Evolutionary conservation across 345 rosid genomes (phyloP), one percentile per base, ranked within the genome.

Genomic region (Lepidium sativum): DNA sequence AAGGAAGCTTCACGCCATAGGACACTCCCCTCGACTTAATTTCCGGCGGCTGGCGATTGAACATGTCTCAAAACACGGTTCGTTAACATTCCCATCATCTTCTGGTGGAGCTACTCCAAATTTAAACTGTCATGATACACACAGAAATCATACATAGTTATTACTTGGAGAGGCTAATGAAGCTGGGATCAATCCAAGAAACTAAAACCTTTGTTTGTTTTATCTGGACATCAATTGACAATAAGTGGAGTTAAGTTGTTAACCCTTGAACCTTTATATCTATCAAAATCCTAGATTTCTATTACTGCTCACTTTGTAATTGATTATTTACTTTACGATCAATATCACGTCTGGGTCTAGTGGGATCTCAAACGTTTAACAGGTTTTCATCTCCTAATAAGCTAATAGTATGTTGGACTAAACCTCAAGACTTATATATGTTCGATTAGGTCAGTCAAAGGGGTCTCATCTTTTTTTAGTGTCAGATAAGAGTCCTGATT

Each of bases 1-100:
- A 43, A 62, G n/a, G 8, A 70, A 7, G 25, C 18, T 23, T 75
- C 55, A 85, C 15, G 86, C 81, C 78, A 83, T 83, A 1, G 97
- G 94, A 72, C 98, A 89, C 54, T 74, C 78, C 20, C 40, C 45
- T 65, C 39, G 32, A 27, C 45, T 56, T 34, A 59, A 53, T 51
- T 65, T 77, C 53, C 86, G 65, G 52, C 80, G 76, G 44, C 61
- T 58, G 11, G 96, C 90, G 44, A 71, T 71, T 8, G 96, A 84
- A 70, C 98, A 89, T 45, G 73, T 76, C 68, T 85, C 88, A 69
- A 87, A 47, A 82, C 98, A 87, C 37, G 94, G 96, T 71, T 87
- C 87, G 51, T 75, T 80, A 60, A 86, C 81, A 25, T 74, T 56
- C 20, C 66, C 65, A 67, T 87, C 97, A 20, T 83, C 83, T 57